phyloP scores from a whole-genome alignment of 2,329 filamentous ascomycete species.

The Aspergillus costaricaensis region DNA sequence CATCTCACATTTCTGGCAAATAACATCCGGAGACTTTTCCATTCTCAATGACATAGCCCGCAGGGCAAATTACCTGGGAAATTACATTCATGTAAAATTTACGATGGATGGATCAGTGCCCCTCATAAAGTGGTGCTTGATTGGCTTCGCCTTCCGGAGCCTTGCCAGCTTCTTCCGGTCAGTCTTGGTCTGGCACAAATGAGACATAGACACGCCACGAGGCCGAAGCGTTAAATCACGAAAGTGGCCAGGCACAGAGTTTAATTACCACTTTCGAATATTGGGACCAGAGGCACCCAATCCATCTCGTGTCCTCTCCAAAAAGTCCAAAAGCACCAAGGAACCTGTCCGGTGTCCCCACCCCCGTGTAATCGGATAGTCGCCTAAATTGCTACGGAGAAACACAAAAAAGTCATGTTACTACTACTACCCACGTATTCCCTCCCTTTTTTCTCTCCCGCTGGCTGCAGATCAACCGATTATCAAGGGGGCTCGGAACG shows the following conservation, averaged over 20 bases:
- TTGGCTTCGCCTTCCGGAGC: background rate
- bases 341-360: background rate
- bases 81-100: background rate
- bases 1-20: background rate
- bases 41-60: background rate
- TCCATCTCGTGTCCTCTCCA: background rate
- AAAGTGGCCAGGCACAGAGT: background rate
- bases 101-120: background rate
- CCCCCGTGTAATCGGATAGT: background rate
- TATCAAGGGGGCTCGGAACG: background rate
- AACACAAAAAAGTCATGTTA: background rate
- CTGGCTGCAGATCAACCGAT: background rate
- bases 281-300: background rate
- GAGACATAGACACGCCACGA: constrained; percentile 4
- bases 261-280: constrained; percentile 1
- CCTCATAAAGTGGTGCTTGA: background rate
- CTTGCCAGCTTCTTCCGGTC: background rate
- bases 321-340: background rate
- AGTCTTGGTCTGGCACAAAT: background rate
- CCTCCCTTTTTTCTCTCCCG: background rate
- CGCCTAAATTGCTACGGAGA: background rate
- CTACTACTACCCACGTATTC: background rate
- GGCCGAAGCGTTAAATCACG: constrained; percentile 1
- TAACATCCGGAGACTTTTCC: background rate
- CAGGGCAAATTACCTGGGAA: background rate